Evolutionary conservation across 208 protist genomes (phyloP), one percentile per base, ranked within the genome.

Genomic region (Leishmania martiniquensis): DNA sequence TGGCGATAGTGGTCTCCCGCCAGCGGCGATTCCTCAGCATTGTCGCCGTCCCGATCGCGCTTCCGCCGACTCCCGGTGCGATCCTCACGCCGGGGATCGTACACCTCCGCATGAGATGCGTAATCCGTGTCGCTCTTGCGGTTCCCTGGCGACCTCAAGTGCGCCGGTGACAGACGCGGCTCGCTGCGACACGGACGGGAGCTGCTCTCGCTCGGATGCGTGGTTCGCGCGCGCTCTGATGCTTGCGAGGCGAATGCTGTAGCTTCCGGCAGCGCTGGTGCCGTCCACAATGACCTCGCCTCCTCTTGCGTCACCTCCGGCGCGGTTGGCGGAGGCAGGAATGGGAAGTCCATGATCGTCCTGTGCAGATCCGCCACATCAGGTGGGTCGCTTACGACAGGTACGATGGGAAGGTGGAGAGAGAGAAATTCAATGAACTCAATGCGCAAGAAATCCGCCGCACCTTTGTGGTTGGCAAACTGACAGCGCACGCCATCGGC

Each of bases 401-500:
- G 81, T 54, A 71, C 81, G 42, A 89, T 85, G 54, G 75, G 81
- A 25, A 85, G 74, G 32, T 77, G 57, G 15, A 75, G 57, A 3
- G 81, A 84, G 2, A 81, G 49, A 49, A 80, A 84, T 37, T 87
- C 75, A 17, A 89, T 75, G 70, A 69, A 89, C 39, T 83, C 80
- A 7, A 87, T 79, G 22, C 75, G 78, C 47, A 63, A 34, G 44
- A 91, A 91, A 65, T 83, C 84, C n/a, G 70, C 73, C 12, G 85
- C 85, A 0, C 81, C 83, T 39, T 82, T 77, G 42, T 69, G 60
- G 12, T 76, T 74, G 1, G 79, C 67, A 47, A 91, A 91, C n/a
- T 65, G 42, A 60, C 85, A 89, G 55, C 47, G 66, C 29, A 84
- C 69, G 7, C 85, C 85, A 34, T 77, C 68, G 0, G 63, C 7